Evolutionary conservation across 164 flowering plant genomes (phyloP), one percentile per base, ranked within the genome.

Genomic region (Nymphaea colorata): DNA sequence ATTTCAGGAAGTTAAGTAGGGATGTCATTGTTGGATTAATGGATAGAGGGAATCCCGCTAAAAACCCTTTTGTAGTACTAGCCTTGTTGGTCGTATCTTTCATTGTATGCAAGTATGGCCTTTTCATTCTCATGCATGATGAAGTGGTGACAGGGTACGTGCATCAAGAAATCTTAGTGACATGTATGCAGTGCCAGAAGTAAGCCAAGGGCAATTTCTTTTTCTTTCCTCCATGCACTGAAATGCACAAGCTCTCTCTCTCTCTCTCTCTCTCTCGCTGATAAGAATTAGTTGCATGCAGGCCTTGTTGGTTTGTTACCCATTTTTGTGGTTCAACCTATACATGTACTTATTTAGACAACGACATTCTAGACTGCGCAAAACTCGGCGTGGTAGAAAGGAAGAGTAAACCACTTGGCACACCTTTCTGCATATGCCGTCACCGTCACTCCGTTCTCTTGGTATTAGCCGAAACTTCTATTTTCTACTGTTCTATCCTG

Each of bases 341-440:
- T 93, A 90, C 84, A 75, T 87, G 68, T 85, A 89, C 71, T 68
- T 93, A 68, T 84, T 91, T 68, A 86, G 82, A 82, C 97, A 93
- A 75, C 76, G 97, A 14, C 73, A 75, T 47, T 81, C 89, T 18
- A 93, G 89, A 70, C 75, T 91, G 75, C 76, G 84, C 7, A 85
- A 79, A 64, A 47, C 12, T 47, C 55, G 2, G 11, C 55, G 12
- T 47, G 55, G 55, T 6, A 47, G 55, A 12, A 47, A 47, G 55
- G 11, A 47, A 47, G 11, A 47, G 55, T 47, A 12, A 47, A 47
- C 55, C 7, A 7, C 55, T 47, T 47, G 55, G 55, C 55, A 12
- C 55, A 6, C 12, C 55, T 12, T 47, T 47, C 55, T 47, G 7
- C 6, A 47, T 47, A 7, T 6, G 2, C 12, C 7, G 5, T 47